A percentile compares a stretch with the other conserved stretches of the same genome.
These are phyloP conservation scores for Sequoiadendron giganteum DNA, from an alignment of 75 land plant genomes.

Conservation along the genomic window DNA sequence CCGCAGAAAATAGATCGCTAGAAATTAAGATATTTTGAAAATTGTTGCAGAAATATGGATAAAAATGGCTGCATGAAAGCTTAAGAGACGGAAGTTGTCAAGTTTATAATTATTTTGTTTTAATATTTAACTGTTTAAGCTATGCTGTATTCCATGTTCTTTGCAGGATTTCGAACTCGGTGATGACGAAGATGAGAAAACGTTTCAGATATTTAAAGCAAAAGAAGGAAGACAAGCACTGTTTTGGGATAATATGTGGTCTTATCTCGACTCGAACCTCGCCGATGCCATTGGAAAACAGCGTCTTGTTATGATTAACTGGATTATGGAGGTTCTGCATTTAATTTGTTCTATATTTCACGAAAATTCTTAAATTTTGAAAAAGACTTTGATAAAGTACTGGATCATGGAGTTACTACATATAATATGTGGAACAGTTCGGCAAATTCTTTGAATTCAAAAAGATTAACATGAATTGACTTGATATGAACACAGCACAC, in stretches of 20 bases:
- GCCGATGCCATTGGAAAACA: slow-evolving; percentile 37
- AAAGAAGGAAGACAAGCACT: slow-evolving; percentile 40
- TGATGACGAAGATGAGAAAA: slow-evolving; percentile 54
- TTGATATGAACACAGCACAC: slow-evolving; percentile 21
- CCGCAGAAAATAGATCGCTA: neutral
- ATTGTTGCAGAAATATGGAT: neutral
- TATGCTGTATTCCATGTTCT: neutral
- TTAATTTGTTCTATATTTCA: neutral
- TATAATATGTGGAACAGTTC: neutral
- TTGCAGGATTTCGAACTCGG: slow-evolving; percentile 32
- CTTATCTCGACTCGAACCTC: slow-evolving; percentile 22
- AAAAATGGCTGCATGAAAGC: neutral
- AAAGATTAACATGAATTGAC: neutral
- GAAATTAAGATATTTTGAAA: neutral
- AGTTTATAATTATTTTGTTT: neutral
- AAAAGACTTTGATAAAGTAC: neutral
- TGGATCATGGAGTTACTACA: neutral
- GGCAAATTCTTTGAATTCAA: neutral
- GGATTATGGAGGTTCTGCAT: slow-evolving; percentile 53
- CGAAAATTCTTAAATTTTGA: neutral
- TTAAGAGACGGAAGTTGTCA: neutral
- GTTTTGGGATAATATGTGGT: slow-evolving; percentile 26
- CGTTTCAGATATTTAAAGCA: slow-evolving; percentile 32
- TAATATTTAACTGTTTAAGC: neutral
- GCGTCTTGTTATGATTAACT: slow-evolving; percentile 45